Percentiles rank a stretch among this genome's conserved stretches.
phyloP scores from a whole-genome alignment of 805 yeast genomes.

The Saturnispora ahearnii region DNA sequence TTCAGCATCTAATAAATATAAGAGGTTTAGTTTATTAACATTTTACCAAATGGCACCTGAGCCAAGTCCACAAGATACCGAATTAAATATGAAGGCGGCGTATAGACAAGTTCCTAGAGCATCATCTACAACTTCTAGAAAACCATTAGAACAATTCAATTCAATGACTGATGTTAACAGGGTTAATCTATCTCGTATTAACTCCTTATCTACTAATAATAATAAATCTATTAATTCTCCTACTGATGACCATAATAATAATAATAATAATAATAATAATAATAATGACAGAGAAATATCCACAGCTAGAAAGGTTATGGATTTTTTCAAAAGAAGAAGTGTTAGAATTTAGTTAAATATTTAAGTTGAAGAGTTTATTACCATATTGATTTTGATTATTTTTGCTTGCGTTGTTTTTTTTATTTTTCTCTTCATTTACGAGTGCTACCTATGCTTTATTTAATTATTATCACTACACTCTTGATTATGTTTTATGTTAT shows the following conservation, averaged over 20 bases:
- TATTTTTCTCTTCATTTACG: not conserved
- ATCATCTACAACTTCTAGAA: conserved; percentile 1
- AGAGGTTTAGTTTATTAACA: conserved; percentile 27
- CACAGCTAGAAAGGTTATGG: conserved; percentile 71
- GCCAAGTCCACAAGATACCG: conserved; percentile 11
- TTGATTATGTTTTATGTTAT: not conserved
- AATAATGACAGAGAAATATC: conserved; percentile 47
- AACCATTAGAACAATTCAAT: conserved; percentile 14
- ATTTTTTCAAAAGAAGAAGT: conserved; percentile 65
- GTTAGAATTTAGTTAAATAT: conserved; percentile 25
- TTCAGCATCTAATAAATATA: conserved; percentile 15
- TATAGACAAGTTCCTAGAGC: not conserved
- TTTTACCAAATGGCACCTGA: conserved; percentile 20
- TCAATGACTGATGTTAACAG: not conserved
- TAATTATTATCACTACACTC: too few relatives aligned
- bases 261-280: conserved; percentile 7
- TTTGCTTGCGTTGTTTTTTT: not conserved
- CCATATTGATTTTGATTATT: not conserved
- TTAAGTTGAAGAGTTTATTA: not conserved
- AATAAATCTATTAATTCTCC: not conserved
- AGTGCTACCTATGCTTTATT: not conserved
- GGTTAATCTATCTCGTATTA: conserved; percentile 1
- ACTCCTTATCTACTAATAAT: conserved; percentile 1
- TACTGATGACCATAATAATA: conserved; percentile 2
- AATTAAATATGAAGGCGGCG: not conserved